Evolutionary conservation across 2,329 filamentous ascomycete genomes (phyloP).

Genomic region (Fusarium sp.): DNA sequence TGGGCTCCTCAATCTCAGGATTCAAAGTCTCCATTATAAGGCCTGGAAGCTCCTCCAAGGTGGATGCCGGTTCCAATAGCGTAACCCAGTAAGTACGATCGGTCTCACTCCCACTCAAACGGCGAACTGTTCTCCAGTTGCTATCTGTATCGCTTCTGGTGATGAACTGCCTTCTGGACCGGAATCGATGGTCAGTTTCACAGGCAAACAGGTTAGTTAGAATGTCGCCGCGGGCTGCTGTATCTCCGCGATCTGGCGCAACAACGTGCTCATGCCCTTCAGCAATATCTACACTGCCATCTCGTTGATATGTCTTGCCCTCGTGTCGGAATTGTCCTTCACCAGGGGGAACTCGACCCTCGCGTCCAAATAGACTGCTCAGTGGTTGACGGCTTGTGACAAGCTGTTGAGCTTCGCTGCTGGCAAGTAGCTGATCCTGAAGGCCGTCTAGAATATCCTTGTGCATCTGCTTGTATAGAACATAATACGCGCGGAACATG

Average conservation of each 20-base stretch:
- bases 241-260: slow-evolving; percentile 70
- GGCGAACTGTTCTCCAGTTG: slow-evolving; percentile 52
- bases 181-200: slow-evolving; percentile 47
- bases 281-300: slow-evolving; percentile 73
- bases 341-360: slow-evolving; percentile 73
- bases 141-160: slow-evolving; percentile 50
- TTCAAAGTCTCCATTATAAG: slow-evolving; percentile 52
- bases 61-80: slow-evolving; percentile 59
- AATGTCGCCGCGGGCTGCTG: slow-evolving; percentile 69
- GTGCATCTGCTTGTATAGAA: slow-evolving; percentile 89
- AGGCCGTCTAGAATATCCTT: slow-evolving; percentile 82
- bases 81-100: slow-evolving; percentile 58
- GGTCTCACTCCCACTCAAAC: slow-evolving; percentile 46
- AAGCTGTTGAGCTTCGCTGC: slow-evolving; percentile 80
- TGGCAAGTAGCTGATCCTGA: slow-evolving; percentile 81
- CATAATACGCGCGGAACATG: slow-evolving; percentile 93
- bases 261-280: slow-evolving; percentile 69
- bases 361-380: slow-evolving; percentile 79
- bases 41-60: slow-evolving; percentile 57
- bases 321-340: slow-evolving; percentile 69
- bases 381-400: slow-evolving; percentile 80
- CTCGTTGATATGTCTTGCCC: slow-evolving; percentile 72
- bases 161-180: slow-evolving; percentile 47
- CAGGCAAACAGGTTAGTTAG: slow-evolving; percentile 65
- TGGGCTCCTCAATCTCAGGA: slow-evolving; percentile 45